These are phyloP conservation scores for Chaetomiaceae sp. DNA, from an alignment of 2,329 filamentous ascomycete genomes.

Conservation along the genomic window DNA sequence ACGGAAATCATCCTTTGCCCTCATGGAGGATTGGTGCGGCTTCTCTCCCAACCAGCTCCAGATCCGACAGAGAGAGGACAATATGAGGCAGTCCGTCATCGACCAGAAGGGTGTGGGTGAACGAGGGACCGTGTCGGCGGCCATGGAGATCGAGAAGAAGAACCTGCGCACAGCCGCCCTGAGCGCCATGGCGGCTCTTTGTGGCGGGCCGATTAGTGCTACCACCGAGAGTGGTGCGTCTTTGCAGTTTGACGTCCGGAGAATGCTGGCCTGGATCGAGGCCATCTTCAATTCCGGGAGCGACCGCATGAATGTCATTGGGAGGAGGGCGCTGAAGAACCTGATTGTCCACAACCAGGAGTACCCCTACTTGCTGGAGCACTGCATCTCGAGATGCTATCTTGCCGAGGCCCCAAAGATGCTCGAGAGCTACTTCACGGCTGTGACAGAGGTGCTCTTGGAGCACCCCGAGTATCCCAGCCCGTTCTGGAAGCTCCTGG, in stretches of 20 bases:
- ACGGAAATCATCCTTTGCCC: constrained; percentile 85
- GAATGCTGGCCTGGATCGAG: constrained; percentile 94
- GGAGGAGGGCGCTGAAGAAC: constrained; percentile 81
- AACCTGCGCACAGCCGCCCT: constrained; percentile 86
- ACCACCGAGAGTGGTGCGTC: constrained; percentile 83
- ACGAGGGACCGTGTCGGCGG: constrained; percentile 73
- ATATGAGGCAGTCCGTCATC: constrained; percentile 79
- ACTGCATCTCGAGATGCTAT: constrained; percentile 90
- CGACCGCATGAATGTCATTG: constrained; percentile 87
- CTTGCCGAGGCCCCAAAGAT: constrained; percentile 74
- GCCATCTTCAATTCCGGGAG: constrained; percentile 89
- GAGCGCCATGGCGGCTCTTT: constrained; percentile 92
- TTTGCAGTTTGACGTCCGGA: constrained; percentile 84
- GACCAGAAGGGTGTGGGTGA: constrained; percentile 73
- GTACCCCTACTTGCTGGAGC: constrained; percentile 76
- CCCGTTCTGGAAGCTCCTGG: constrained; percentile 86
- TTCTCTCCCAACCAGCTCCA: constrained; percentile 88
- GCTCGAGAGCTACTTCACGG: constrained; percentile 90
- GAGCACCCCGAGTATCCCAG: constrained; percentile 77
- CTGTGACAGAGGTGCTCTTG: constrained; percentile 80
- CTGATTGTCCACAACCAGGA: constrained; percentile 87
- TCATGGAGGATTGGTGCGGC: constrained; percentile 99
- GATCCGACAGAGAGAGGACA: constrained; percentile 76
- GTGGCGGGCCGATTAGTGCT: constrained; percentile 77
- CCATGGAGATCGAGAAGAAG: constrained; percentile 95